These are phyloP conservation scores for Botrytis paeoniae DNA, from an alignment of 2,329 filamentous ascomycete species.

Conservation along the genomic window DNA sequence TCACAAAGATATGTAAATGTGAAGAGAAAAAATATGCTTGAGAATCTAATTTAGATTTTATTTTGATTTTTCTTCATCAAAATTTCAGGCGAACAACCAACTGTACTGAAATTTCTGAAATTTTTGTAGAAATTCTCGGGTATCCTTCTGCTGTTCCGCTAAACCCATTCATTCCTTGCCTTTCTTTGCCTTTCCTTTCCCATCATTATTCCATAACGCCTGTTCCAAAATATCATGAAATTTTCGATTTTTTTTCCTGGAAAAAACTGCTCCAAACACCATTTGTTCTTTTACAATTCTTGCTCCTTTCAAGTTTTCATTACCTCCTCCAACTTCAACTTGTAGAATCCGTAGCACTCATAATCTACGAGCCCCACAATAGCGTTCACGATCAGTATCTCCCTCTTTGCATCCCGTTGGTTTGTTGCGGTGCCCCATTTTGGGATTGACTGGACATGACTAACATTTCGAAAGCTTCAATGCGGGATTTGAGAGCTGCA, in stretches of 20 bases:
- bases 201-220: not conserved
- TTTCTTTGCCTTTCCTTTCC: not conserved
- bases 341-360: not conserved
- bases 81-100: not conserved
- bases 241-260: not conserved
- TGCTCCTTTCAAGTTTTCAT: not conserved
- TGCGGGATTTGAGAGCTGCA: slow-evolving; percentile 67
- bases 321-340: not conserved
- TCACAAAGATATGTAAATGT: not conserved
- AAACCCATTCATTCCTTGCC: not conserved
- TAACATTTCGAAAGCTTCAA: slow-evolving; percentile 75
- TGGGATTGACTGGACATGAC: slow-evolving; percentile 56
- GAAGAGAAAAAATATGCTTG: not conserved
- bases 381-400: slow-evolving; percentile 3
- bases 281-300: not conserved
- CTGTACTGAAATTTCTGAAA: slow-evolving; percentile 11
- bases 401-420: slow-evolving; percentile 12
- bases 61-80: slow-evolving; percentile 2
- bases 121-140: not conserved
- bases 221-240: not conserved
- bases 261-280: slow-evolving; percentile 6
- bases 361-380: not conserved
- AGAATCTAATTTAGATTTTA: slow-evolving; percentile 11
- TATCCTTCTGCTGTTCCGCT: slow-evolving; percentile 13
- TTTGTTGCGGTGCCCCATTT: not conserved